Percentiles rank a stretch among this genome's conserved stretches.
Conservation (phyloP, 2,329 filamentous ascomycete genomes). For the Magnaporthales sp. region DNA sequence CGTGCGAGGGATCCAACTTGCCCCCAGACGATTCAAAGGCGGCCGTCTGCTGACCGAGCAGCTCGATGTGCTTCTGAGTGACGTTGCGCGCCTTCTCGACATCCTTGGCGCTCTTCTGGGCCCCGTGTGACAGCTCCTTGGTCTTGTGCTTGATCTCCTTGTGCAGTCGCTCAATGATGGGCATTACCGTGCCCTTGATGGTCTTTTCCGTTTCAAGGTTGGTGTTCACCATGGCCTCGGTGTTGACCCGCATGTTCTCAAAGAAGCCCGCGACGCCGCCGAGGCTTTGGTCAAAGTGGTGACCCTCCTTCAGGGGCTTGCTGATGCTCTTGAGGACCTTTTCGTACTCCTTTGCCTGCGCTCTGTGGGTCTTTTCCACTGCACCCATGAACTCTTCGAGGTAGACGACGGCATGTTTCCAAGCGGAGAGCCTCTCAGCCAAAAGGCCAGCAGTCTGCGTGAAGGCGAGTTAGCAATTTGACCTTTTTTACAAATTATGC, state of each 20-base stretch:
- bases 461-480: neutral
- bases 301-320: constrained; percentile 75
- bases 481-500: neutral
- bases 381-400: constrained; percentile 82
- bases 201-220: constrained; percentile 88
- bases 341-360: constrained; percentile 90
- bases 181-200: constrained; percentile 77
- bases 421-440: constrained; percentile 80
- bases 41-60: constrained; percentile 79
- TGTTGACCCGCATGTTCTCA: constrained; percentile 89
- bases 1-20: constrained; percentile 61
- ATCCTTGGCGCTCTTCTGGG: constrained; percentile 76
- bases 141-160: constrained; percentile 94
- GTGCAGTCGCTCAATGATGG: constrained; percentile 83
- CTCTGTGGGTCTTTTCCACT: constrained; percentile 78
- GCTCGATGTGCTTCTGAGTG: constrained; percentile 94
- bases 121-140: constrained; percentile 78
- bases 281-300: constrained; percentile 88
- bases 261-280: constrained; percentile 85
- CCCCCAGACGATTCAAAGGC: constrained; percentile 68
- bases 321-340: constrained; percentile 88
- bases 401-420: constrained; percentile 90
- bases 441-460: constrained; percentile 68
- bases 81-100: constrained; percentile 79
- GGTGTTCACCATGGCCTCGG: constrained; percentile 80